These are phyloP conservation scores for Huntiella abstrusa DNA, from an alignment of 2,329 filamentous ascomycete species.

Conservation along the genomic window DNA sequence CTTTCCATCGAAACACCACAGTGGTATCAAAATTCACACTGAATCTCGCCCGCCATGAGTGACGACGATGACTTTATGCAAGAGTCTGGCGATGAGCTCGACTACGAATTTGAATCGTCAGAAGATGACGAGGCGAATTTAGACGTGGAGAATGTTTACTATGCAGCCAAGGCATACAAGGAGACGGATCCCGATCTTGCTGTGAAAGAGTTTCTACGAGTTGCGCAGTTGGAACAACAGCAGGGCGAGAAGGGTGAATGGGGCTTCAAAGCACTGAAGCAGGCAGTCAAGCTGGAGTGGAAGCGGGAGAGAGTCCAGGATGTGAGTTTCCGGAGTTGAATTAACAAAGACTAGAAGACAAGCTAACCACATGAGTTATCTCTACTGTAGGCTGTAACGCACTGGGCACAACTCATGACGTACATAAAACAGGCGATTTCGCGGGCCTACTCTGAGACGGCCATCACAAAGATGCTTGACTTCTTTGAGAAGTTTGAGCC, in stretches of 20 bases:
- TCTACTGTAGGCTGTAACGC: conserved; percentile 53
- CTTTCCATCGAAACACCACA: too few relatives aligned
- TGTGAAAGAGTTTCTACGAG: conserved; percentile 77
- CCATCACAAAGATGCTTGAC: conserved; percentile 98
- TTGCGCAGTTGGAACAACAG: conserved; percentile 51
- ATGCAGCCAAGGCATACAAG: conserved; percentile 97
- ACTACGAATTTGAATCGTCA: conserved; percentile 95
- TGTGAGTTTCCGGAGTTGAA: conserved; percentile 24
- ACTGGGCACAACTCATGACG: conserved; percentile 87
- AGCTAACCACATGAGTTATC: background rate
- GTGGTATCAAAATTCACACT: too few relatives aligned
- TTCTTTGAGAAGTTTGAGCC: conserved; percentile 83
- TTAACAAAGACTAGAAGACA: background rate
- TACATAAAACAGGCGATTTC: conserved; percentile 96
- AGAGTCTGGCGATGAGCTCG: conserved; percentile 28
- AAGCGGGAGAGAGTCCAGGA: conserved; percentile 74
- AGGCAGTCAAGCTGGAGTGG: conserved; percentile 94
- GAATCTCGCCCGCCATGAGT: conserved; percentile 19
- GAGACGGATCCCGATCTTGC: conserved; percentile 69
- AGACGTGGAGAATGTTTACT: conserved; percentile 98
- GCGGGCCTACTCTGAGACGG: conserved; percentile 96
- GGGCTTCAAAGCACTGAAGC: conserved; percentile 96
- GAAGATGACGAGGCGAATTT: conserved; percentile 83
- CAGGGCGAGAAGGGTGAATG: conserved; percentile 76
- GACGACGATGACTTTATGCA: conserved; percentile 34